Base-by-base conservation (phyloP, 495 filamentous ascomycete species). In the Hamigera avellanea region DNA sequence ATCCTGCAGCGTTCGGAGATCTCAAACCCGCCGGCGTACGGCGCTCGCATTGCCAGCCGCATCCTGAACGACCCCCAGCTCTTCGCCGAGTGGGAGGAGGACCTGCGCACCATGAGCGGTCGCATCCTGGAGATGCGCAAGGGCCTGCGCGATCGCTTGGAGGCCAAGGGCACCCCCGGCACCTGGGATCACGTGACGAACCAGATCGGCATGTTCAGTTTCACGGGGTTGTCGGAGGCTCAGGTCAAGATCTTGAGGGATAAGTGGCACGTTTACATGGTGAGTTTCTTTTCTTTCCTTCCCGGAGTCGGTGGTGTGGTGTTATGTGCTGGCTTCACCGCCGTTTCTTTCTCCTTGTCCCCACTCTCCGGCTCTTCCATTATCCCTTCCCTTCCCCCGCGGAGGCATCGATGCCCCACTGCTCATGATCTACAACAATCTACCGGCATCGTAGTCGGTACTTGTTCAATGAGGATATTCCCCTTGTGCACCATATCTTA, bases 171-270 rank as follows among this genome's bases (percentile, higher is more conserved):
- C 2, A 95, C 91, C 1, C 88, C 89, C 0, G 93, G 91, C 3
- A 78, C 72, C 8, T 98, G 91, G 91, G 81, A 85, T 39, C 91
- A 99, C 60, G 93, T 99, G 54, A 93, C 87, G 7, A 81, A 91
- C 43, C 91, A 99, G 72, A 99, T 99, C 57, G 91, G 91, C 50
- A 99, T 99, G 91, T 99, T 99, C 64, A 88, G 81, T 53, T 99
- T 93, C 57, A 99, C 91, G 2, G 91, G 91, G 0, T 56, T 99
- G 57, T 78, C 54, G 1, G 89, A 95, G 69, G 52, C 69, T 33
- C 91, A 99, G 59, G 91, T 94, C n/a, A 48, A 74, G 58, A 75
- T 77, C 57, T 53, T 99, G 42, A 69, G 84, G 35, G 73, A 79
- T 32, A 79, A 89, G 45, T 80, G 67, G 48, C 93, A 96, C 53